Percentiles rank a stretch among this genome's conserved stretches.
Evolutionary conservation across 2,329 filamentous ascomycete species (phyloP).

Genomic region (Raffaelea albimanens): DNA sequence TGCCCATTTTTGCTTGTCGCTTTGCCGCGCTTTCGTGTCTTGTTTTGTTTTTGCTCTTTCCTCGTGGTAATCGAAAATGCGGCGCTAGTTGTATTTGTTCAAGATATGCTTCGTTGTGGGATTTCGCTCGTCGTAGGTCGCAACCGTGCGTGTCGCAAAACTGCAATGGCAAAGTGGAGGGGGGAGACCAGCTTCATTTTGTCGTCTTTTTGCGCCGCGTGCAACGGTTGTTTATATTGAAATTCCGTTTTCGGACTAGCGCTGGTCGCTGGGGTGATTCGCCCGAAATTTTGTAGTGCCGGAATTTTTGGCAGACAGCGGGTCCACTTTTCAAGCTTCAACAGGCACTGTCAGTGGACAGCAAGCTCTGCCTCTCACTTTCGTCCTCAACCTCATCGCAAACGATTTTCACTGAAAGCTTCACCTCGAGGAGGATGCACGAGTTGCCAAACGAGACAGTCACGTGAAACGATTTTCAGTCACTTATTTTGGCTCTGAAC

Average conservation of each 20-base stretch:
- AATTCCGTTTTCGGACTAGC: slow-evolving; percentile 6
- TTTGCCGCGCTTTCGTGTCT: not conserved
- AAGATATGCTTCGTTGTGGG: no score
- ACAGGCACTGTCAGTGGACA: not conserved
- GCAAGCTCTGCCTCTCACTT: not conserved
- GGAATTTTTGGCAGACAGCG: no score
- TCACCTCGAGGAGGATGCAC: not conserved
- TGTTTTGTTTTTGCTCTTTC: slow-evolving; percentile 1
- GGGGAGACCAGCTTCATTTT: no score
- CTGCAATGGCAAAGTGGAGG: not conserved
- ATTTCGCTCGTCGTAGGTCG: not conserved
- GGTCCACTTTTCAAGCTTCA: no score
- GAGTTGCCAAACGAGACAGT: not conserved
- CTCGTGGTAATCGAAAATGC: not conserved
- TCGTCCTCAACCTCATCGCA: no score
- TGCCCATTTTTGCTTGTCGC: slow-evolving; percentile 34
- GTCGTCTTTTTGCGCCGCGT: no score
- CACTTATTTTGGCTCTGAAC: no score
- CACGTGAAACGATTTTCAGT: no score
- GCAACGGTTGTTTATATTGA: slow-evolving; percentile 8
- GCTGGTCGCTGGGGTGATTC: slow-evolving; percentile 10
- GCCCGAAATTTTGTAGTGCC: slow-evolving; percentile 5
- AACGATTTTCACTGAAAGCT: slow-evolving; percentile 1
- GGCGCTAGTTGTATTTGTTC: not conserved
- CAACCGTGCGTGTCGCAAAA: no score